Base-by-base conservation (phyloP, 352 stramenopile species). In the Sclerospora graminicola region DNA sequence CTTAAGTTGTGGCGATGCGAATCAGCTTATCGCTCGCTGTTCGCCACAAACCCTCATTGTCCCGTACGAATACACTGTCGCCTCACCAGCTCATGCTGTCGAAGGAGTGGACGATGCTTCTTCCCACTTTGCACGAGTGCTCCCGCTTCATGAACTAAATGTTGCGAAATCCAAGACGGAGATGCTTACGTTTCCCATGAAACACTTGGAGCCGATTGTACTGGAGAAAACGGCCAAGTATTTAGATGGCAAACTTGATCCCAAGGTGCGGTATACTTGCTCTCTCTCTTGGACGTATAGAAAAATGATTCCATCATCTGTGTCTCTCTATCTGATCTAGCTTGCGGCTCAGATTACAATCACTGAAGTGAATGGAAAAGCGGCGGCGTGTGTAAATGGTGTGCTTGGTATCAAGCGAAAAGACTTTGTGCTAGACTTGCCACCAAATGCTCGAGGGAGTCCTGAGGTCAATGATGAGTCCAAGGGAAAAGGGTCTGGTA, bases 1-100 rank as follows among this genome's bases (percentile, higher is more conserved):
- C 5, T 57, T 93, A 43, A 86, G 70, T 43, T 93, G 82, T 44
- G 81, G 81, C 1, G 80, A 93, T 37, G 82, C 73, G 18, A 93
- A 93, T 47, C 81, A 89, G 51, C 80, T 93, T 21, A 83, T 93
- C 30, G 69, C 79, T 1, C 74, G 81, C 3, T 93, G 82, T 41
- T 70, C 58, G 9, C 82, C 82, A 5, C 67, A 73, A 5, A 83
- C 66, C 20, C 48, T 93, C 5, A 66, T 93, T 34, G 49, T 89
- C 0, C 76, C 82, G 0, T 46, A 67, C 19, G 79, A 89, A 19
- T 89, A 76, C 41, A 78, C 59, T 6, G 21, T 68, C 18, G 53
- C 47, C 0, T 49, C 64, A 1, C 32, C 47, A 33, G 24, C 32
- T 24, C 49, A 21, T 37, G 29, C 23, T 18, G 18, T 41, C 11